A percentile compares a stretch with the other conserved stretches of the same genome.
These are phyloP conservation scores for Oryza meridionalis DNA, from an alignment of 176 grass and related monocot genomes.

Conservation along the genomic window DNA sequence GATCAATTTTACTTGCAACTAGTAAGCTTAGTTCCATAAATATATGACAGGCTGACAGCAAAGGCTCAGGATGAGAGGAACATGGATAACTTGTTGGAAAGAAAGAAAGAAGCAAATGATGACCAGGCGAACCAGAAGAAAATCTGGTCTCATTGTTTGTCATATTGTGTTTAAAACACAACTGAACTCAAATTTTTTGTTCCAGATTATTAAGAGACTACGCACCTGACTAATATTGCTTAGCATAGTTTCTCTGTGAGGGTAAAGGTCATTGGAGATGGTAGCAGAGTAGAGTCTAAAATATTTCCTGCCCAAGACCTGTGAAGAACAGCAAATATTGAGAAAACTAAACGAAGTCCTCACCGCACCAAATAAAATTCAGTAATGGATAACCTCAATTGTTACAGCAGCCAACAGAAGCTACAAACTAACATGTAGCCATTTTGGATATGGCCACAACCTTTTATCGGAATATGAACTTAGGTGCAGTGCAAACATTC, in stretches of 20 bases:
- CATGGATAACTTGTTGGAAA: conserved; percentile 13
- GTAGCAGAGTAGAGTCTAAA: conserved; percentile 86
- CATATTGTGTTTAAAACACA: conserved; percentile 16
- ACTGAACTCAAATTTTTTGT: not conserved
- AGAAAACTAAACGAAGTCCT: conserved; percentile 6
- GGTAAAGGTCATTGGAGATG: conserved; percentile 61
- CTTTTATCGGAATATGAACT: not conserved
- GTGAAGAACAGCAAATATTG: conserved; percentile 32
- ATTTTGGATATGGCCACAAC: conserved; percentile 11
- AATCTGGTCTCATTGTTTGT: not conserved
- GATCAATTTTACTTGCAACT: conserved; percentile 19
- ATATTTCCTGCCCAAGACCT: conserved; percentile 96
- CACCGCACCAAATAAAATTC: not conserved
- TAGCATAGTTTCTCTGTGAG: conserved; percentile 75
- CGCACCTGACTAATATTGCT: conserved; percentile 80
- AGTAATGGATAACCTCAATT: conserved; percentile 3
- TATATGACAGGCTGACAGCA: conserved; percentile 1
- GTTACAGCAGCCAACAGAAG: not conserved
- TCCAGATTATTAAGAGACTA: conserved; percentile 19
- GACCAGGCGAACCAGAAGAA: not conserved
- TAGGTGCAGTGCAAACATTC: conserved; percentile 3
- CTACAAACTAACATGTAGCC: not conserved
- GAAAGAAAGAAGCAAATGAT: conserved; percentile 5
- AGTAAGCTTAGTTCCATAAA: not conserved
- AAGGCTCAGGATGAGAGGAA: not conserved